These are phyloP conservation scores for Coemansia aciculifera DNA, from an alignment of 192 early-diverging fungal genomes.

Conservation along the genomic window DNA sequence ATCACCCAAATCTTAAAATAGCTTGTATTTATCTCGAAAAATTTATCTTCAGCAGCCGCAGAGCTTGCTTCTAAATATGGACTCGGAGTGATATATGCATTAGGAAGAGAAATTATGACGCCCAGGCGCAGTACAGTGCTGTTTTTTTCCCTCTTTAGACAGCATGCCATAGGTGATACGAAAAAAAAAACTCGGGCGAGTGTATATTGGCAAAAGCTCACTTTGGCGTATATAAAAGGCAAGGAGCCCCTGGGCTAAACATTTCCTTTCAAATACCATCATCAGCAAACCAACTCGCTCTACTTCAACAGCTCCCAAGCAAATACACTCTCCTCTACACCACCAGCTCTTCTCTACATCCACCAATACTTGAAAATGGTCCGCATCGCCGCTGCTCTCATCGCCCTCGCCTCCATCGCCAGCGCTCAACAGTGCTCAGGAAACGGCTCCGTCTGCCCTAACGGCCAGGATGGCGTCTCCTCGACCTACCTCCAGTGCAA, in stretches of 20 bases:
- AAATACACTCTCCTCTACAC: neutral
- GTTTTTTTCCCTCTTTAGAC: neutral
- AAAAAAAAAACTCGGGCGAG: neutral
- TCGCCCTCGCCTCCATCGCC: slow-evolving; percentile 25
- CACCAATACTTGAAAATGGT: slow-evolving; percentile 24
- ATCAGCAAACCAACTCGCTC: neutral
- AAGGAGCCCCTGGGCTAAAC: neutral
- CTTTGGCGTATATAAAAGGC: neutral
- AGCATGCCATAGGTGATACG: neutral
- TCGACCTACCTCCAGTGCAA: slow-evolving; percentile 55
- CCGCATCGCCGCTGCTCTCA: slow-evolving; percentile 29
- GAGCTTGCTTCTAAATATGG: slow-evolving; percentile 4
- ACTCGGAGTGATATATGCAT: neutral
- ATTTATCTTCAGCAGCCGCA: neutral
- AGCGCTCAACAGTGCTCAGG: slow-evolving; percentile 44
- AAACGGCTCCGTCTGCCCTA: slow-evolving; percentile 48
- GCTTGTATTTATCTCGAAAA: neutral
- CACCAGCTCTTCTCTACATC: neutral
- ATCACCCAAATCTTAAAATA: neutral
- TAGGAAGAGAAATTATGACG: slow-evolving; percentile 1
- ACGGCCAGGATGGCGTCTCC: slow-evolving; percentile 48
- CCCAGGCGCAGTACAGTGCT: neutral
- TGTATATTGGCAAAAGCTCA: neutral
- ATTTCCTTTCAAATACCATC: neutral
- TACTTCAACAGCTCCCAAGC: neutral